phyloP scores from a whole-genome alignment of 148 eudicot species.

The Limonium bicolor region DNA sequence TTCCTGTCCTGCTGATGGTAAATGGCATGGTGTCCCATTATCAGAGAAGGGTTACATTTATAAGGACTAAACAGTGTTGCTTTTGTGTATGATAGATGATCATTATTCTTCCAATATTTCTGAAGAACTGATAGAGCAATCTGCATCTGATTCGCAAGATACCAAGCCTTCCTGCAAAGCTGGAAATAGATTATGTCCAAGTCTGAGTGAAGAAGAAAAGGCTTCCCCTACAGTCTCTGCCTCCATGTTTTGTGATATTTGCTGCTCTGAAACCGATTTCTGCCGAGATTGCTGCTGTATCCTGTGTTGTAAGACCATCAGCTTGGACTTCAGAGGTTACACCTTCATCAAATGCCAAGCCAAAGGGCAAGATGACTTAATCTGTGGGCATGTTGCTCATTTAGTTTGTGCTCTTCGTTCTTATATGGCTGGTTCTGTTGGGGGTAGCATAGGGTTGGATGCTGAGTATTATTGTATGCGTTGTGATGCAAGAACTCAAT shows the following conservation, averaged over 20 bases:
- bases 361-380: constrained; percentile 16
- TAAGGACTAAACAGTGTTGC: neutral
- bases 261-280: constrained; percentile 65
- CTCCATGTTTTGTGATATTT: constrained; percentile 56
- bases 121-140: constrained; percentile 22
- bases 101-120: constrained; percentile 12
- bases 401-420: constrained; percentile 64
- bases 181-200: constrained; percentile 51
- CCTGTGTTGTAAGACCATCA: constrained; percentile 40
- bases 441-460: constrained; percentile 72
- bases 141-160: constrained; percentile 17
- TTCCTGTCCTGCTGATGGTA: too few species aligned
- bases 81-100: constrained; percentile 17
- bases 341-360: constrained; percentile 66
- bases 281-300: constrained; percentile 89
- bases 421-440: constrained; percentile 87
- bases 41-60: too few species aligned
- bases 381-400: constrained; percentile 80
- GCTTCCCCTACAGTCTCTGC: constrained; percentile 13
- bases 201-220: constrained; percentile 33
- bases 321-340: constrained; percentile 34
- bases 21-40: too few species aligned
- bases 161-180: constrained; percentile 49
- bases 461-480: constrained; percentile 85
- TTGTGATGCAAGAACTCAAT: constrained; percentile 72